These are phyloP conservation scores for Scopulariopsis brevicaulis DNA, from an alignment of 2,329 filamentous ascomycete species.

Conservation along the genomic window DNA sequence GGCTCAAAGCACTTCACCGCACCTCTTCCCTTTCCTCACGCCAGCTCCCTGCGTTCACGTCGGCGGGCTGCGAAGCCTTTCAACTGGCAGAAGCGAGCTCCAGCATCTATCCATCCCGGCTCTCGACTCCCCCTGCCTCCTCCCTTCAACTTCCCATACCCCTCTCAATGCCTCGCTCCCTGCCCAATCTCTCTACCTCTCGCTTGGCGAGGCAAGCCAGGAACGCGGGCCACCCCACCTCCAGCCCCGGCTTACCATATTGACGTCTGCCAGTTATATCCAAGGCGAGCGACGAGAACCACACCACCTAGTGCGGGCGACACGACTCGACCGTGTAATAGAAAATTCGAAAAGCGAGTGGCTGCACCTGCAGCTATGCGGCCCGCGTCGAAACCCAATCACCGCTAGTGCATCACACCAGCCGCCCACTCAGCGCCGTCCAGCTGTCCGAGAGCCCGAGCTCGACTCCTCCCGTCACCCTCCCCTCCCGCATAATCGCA, in stretches of 20 bases:
- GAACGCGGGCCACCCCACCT: not conserved
- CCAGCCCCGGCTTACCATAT: not conserved
- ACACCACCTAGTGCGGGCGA: not conserved
- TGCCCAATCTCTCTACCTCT: slow-evolving; percentile 4
- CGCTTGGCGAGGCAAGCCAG: not conserved
- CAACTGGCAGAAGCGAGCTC: not conserved
- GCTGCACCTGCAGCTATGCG: slow-evolving; percentile 5
- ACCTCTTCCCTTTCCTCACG: not conserved
- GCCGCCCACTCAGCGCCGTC: slow-evolving; percentile 3
- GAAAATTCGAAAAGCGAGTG: slow-evolving; percentile 4
- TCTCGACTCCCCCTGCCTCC: not conserved
- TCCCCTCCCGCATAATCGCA: not conserved
- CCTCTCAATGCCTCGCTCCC: slow-evolving; percentile 1
- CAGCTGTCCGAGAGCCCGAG: slow-evolving; percentile 4
- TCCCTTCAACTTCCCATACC: not conserved
- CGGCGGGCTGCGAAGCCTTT: not conserved
- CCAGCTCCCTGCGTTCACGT: not conserved
- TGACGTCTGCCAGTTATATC: not conserved
- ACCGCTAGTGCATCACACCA: slow-evolving; percentile 1
- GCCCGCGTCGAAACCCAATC: slow-evolving; percentile 5
- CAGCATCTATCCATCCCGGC: not conserved
- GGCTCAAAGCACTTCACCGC: not conserved
- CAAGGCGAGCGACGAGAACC: not conserved
- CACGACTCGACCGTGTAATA: slow-evolving; percentile 1
- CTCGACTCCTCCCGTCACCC: not conserved